Conservation (phyloP, 306 rosid genomes). For the Fagus sylvatica region DNA sequence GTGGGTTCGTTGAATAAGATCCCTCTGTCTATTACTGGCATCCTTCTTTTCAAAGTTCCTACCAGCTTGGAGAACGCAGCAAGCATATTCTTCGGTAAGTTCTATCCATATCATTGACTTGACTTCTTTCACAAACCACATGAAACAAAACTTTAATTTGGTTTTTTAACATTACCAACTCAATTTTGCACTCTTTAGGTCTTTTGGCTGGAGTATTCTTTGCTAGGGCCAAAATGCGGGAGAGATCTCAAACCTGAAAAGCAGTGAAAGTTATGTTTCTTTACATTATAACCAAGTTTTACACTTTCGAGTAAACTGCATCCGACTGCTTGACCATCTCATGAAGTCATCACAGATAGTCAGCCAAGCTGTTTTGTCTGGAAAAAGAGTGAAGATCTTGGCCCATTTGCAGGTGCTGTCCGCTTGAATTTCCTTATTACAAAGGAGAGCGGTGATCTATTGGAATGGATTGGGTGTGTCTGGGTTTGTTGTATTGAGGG, state of each 20-base stretch:
- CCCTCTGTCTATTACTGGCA: conserved; percentile 91
- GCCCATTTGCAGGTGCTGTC: conserved; percentile 5
- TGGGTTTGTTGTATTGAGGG: conserved; percentile 3
- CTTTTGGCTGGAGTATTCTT: conserved; percentile 94
- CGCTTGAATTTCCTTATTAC: not conserved
- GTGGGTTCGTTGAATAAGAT: conserved; percentile 98
- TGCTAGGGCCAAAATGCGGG: conserved; percentile 89
- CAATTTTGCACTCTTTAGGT: conserved; percentile 51
- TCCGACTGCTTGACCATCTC: conserved; percentile 18
- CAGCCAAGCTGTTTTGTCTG: not conserved
- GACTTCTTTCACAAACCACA: not conserved
- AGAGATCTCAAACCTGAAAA: conserved; percentile 56
- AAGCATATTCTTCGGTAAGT: conserved; percentile 89
- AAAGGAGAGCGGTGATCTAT: conserved; percentile 4
- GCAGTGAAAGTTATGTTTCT: conserved; percentile 3
- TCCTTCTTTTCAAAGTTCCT: conserved; percentile 85
- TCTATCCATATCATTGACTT: conserved; percentile 15
- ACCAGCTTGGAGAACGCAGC: conserved; percentile 91
- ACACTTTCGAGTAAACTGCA: conserved; percentile 12
- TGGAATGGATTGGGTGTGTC: conserved; percentile 18
- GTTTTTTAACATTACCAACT: conserved; percentile 23
- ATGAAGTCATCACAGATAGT: not conserved
- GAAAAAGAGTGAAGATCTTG: conserved; percentile 7
- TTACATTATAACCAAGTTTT: conserved; percentile 4
- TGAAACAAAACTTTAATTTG: conserved; percentile 11